Conservation (phyloP, 129 eudicot species). For the Flaveria ramosissima region DNA sequence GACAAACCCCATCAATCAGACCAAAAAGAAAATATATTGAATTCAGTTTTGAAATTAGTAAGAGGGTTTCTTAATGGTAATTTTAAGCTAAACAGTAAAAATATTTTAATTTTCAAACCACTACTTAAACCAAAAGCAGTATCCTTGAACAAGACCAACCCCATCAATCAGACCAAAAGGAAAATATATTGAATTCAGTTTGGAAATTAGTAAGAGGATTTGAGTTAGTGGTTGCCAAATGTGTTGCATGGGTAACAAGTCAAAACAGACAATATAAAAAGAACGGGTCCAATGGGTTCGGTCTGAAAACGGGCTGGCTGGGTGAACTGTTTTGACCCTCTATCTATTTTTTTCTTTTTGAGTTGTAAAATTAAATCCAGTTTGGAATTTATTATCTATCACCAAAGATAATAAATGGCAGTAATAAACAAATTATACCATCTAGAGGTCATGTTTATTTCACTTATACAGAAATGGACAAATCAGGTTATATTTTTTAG, state of each 20-base stretch:
- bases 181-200: too few species aligned
- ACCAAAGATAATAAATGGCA: neutral
- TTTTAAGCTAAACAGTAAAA: too few species aligned
- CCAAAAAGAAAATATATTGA: neutral
- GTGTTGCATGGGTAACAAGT: neutral
- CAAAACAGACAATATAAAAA: neutral
- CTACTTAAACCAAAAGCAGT: too few species aligned
- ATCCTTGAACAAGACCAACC: too few species aligned
- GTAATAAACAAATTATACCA: neutral
- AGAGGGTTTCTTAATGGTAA: neutral
- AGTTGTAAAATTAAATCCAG: neutral
- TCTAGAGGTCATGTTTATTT: neutral
- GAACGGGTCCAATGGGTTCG: neutral
- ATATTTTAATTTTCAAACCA: too few species aligned
- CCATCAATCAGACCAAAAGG: too few species aligned
- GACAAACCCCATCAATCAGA: neutral
- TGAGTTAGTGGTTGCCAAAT: conserved; percentile 1
- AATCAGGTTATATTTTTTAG: neutral
- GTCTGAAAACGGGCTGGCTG: neutral
- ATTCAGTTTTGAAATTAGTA: neutral
- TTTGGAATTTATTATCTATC: neutral
- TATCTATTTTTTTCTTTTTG: neutral
- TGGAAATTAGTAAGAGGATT: neutral
- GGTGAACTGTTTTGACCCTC: neutral
- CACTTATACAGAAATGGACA: neutral